phyloP scores from a whole-genome alignment of 2,329 filamentous ascomycete genomes.

The Penicillium decumbens region DNA sequence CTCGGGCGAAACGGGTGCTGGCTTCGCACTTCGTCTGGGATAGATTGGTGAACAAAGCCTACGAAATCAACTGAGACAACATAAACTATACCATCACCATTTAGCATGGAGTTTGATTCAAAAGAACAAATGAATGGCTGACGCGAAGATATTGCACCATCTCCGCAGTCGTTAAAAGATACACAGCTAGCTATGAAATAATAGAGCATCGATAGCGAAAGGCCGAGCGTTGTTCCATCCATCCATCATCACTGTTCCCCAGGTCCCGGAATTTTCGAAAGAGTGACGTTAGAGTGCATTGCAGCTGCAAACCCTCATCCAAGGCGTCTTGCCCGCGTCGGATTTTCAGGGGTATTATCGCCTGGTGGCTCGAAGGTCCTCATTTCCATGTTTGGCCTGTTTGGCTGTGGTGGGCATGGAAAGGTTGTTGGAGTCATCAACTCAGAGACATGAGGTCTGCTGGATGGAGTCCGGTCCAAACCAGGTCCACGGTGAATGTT shows the following conservation, averaged over 20 bases:
- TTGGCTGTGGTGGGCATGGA: background rate
- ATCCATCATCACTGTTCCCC: background rate
- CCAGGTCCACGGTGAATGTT: constrained; percentile 20
- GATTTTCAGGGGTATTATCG: background rate
- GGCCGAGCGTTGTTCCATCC: background rate
- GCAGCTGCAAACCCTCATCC: background rate
- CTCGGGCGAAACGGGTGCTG: constrained; percentile 59
- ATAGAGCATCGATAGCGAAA: background rate
- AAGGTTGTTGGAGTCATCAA: constrained; percentile 5
- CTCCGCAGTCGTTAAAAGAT: constrained; percentile 2
- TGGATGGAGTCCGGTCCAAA: constrained; percentile 17
- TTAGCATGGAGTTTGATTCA: background rate
- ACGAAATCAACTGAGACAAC: background rate
- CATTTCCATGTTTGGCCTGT: background rate
- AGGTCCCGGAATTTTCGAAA: background rate
- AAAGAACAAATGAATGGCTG: constrained; percentile 8
- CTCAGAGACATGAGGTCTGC: constrained; percentile 18
- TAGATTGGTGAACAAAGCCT: constrained; percentile 15
- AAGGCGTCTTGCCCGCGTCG: constrained; percentile 3
- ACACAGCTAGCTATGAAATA: constrained; percentile 9
- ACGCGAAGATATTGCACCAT: background rate
- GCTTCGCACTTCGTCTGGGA: constrained; percentile 56
- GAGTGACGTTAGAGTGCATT: background rate
- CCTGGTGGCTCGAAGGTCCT: background rate
- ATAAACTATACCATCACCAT: background rate